Conservation (phyloP, 169 alveolate genomes). For the Cryptosporidium ubiquitum region DNA sequence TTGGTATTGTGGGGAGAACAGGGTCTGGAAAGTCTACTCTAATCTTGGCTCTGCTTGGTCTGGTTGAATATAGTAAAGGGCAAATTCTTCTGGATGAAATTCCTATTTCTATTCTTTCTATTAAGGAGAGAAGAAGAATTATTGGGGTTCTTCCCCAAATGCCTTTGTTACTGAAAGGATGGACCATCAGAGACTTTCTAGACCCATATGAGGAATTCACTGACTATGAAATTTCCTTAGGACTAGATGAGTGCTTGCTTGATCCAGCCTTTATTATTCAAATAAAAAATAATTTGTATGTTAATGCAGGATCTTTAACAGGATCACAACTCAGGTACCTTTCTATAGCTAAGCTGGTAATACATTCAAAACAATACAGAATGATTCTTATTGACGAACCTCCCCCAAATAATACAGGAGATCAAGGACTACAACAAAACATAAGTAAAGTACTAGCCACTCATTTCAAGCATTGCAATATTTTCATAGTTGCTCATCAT, state of each 20-base stretch:
- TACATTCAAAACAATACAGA: constrained; percentile 80
- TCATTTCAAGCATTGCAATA: constrained; percentile 62
- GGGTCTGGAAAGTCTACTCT: constrained; percentile 81
- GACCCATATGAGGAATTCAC: constrained; percentile 78
- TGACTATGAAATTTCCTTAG: constrained; percentile 75
- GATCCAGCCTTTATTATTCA: constrained; percentile 24
- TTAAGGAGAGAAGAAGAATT: constrained; percentile 62
- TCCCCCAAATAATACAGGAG: constrained; percentile 73
- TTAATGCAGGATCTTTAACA: constrained; percentile 62
- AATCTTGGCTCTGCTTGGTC: constrained; percentile 77
- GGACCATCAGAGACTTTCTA: constrained; percentile 78
- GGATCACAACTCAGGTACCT: constrained; percentile 81
- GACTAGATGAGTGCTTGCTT: constrained; percentile 70
- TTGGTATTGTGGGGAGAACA: constrained; percentile 80
- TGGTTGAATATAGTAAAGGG: constrained; percentile 75
- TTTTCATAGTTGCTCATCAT: constrained; percentile 62
- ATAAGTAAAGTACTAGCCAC: constrained; percentile 1
- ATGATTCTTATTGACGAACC: constrained; percentile 85
- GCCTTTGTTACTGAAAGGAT: constrained; percentile 76
- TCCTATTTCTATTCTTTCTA: constrained; percentile 62
- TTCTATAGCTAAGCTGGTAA: constrained; percentile 80
- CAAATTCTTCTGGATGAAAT: constrained; percentile 76
- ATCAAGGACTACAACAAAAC: constrained; percentile 1
- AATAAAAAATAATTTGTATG: constrained; percentile 14
- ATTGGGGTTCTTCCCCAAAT: constrained; percentile 81